Evolutionary conservation across 306 rosid genomes (phyloP).

Genomic region (Trichosanthes truncata): DNA sequence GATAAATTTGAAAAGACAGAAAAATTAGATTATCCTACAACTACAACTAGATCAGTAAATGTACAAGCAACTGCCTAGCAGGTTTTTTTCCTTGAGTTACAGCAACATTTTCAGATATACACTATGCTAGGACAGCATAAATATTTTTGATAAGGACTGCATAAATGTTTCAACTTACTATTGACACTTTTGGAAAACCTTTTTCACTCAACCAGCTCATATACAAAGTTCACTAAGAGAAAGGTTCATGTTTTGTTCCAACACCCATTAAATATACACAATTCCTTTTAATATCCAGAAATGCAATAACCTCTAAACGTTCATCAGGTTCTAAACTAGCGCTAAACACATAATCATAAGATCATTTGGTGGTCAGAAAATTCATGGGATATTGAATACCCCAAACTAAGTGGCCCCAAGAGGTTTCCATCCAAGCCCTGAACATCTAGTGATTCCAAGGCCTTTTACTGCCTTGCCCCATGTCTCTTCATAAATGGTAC

Average conservation of each 20-base stretch:
- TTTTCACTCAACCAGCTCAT: neutral
- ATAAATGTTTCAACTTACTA: neutral
- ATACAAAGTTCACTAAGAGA: neutral
- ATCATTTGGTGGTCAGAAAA: neutral
- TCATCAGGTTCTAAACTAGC: neutral
- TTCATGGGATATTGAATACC: neutral
- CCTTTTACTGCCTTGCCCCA: neutral
- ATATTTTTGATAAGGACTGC: neutral
- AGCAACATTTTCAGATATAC: neutral
- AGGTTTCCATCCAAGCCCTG: neutral
- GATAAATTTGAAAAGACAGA: conserved; percentile 11
- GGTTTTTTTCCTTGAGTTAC: neutral
- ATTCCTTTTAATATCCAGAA: neutral
- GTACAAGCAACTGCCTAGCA: neutral
- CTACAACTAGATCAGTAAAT: neutral
- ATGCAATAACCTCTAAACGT: neutral
- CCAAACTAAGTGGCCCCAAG: neutral
- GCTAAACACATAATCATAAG: neutral
- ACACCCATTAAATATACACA: neutral
- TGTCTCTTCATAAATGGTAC: neutral
- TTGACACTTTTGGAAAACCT: neutral
- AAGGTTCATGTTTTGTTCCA: neutral
- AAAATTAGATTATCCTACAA: neutral
- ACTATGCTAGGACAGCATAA: neutral
- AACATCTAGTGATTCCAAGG: neutral